These are phyloP conservation scores for Ogataea polymorpha DNA, from an alignment of 805 yeast genomes.

Conservation along the genomic window DNA sequence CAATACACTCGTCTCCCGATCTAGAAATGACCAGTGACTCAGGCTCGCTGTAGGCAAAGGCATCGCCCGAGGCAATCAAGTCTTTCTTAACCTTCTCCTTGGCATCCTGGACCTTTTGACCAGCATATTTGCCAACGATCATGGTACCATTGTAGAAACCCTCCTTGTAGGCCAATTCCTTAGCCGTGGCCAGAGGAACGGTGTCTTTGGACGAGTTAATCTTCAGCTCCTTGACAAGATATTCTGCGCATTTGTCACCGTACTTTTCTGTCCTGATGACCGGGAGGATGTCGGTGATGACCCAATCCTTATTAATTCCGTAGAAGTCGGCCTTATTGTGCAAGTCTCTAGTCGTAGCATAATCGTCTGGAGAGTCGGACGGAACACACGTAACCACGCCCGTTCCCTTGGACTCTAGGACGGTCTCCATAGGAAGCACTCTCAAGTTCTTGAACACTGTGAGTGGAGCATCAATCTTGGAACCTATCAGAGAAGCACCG, in stretches of 20 bases:
- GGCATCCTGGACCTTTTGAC: slow-evolving; percentile 87
- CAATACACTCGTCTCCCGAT: slow-evolving; percentile 95
- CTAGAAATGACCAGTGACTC: slow-evolving; percentile 87
- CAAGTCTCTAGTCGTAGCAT: slow-evolving; percentile 78
- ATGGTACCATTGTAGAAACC: slow-evolving; percentile 89
- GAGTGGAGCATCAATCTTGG: slow-evolving; percentile 82
- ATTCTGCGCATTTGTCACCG: slow-evolving; percentile 86
- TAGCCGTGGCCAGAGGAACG: slow-evolving; percentile 83
- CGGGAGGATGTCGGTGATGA: slow-evolving; percentile 64
- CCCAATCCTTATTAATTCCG: slow-evolving; percentile 84
- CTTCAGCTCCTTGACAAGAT: slow-evolving; percentile 78
- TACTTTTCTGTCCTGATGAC: slow-evolving; percentile 78
- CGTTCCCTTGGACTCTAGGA: slow-evolving; percentile 92
- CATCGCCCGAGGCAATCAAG: slow-evolving; percentile 70
- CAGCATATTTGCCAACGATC: slow-evolving; percentile 77
- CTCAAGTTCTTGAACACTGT: slow-evolving; percentile 67
- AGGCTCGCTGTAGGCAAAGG: slow-evolving; percentile 92
- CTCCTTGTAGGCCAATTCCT: slow-evolving; percentile 93
- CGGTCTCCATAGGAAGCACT: slow-evolving; percentile 96
- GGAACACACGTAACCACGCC: slow-evolving; percentile 99
- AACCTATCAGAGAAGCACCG: slow-evolving; percentile 80
- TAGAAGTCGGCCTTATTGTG: slow-evolving; percentile 88
- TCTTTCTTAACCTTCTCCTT: slow-evolving; percentile 85
- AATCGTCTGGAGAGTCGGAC: slow-evolving; percentile 98
- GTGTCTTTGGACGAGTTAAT: slow-evolving; percentile 93